phyloP scores from a whole-genome alignment of 106 monocot species.

The Narthecium ossifragum region DNA sequence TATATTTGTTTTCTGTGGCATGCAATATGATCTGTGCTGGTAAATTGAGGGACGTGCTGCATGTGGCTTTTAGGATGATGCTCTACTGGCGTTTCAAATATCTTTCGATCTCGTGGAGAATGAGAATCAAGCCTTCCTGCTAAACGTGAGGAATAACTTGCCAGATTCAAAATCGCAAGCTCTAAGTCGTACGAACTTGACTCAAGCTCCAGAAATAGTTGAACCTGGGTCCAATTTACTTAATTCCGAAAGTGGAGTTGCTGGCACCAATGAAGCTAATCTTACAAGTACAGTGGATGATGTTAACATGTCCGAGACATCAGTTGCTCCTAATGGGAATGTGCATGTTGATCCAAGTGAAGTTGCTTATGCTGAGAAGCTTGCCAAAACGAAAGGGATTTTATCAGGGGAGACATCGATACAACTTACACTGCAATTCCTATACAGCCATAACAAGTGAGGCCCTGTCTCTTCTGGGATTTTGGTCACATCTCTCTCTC shows the following conservation, averaged over 20 bases:
- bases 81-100: slow-evolving; percentile 87
- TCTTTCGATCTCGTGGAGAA: slow-evolving; percentile 97
- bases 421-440: slow-evolving; percentile 85
- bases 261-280: slow-evolving; percentile 1
- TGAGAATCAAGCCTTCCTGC: slow-evolving; percentile 89
- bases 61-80: slow-evolving; percentile 76
- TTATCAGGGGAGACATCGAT: slow-evolving; percentile 91
- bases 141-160: slow-evolving; percentile 58
- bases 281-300: slow-evolving; percentile 24
- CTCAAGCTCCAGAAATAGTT: slow-evolving; percentile 8
- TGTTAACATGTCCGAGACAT: slow-evolving; percentile 34
- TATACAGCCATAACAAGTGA: slow-evolving; percentile 95
- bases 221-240: slow-evolving; percentile 12
- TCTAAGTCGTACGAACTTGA: slow-evolving; percentile 9
- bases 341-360: slow-evolving; percentile 46
- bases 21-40: too few species aligned
- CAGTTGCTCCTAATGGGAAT: slow-evolving; percentile 25
- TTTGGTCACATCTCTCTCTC: too few species aligned
- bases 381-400: slow-evolving; percentile 78
- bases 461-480: too few species aligned
- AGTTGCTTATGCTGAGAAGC: slow-evolving; percentile 44
- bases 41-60: too few species aligned
- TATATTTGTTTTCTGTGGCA: slow-evolving; percentile 14
- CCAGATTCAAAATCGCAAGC: slow-evolving; percentile 20
- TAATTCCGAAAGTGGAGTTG: slow-evolving; percentile 27